These are phyloP conservation scores for Euclidium syriacum DNA, from an alignment of 345 rosid species.

Conservation along the genomic window DNA sequence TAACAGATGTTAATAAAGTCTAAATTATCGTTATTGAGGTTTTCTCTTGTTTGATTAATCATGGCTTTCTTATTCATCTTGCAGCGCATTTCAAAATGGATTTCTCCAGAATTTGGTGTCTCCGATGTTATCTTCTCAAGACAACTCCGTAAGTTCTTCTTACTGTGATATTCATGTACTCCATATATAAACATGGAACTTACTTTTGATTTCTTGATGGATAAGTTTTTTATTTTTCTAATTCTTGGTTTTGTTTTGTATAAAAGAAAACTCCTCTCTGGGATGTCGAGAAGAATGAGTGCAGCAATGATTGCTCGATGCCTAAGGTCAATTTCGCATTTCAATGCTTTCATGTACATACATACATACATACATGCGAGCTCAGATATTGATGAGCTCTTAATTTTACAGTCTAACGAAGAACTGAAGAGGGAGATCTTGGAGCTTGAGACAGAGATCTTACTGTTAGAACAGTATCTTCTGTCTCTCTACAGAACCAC, in stretches of 20 bases:
- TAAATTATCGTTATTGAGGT: not conserved
- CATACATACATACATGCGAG: not conserved
- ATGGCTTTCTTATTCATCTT: not conserved
- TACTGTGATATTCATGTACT: not conserved
- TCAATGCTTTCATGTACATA: not conserved
- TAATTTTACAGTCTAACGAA: slow-evolving; percentile 38
- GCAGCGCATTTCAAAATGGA: slow-evolving; percentile 35
- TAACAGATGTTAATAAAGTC: not conserved
- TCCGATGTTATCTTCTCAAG: slow-evolving; percentile 30
- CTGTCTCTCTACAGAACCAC: slow-evolving; percentile 62
- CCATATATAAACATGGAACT: not conserved
- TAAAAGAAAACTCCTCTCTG: slow-evolving; percentile 17
- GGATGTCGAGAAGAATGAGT: slow-evolving; percentile 16
- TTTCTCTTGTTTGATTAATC: not conserved
- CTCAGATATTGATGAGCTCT: not conserved
- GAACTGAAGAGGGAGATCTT: slow-evolving; percentile 56
- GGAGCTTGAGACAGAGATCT: slow-evolving; percentile 52
- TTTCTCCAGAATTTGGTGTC: slow-evolving; percentile 20
- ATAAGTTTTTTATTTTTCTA: not conserved
- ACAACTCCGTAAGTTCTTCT: slow-evolving; percentile 38
- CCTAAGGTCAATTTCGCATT: slow-evolving; percentile 11
- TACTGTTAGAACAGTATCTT: slow-evolving; percentile 53
- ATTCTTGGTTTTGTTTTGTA: not conserved
- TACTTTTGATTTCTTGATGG: not conserved
- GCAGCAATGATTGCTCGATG: slow-evolving; percentile 2